A percentile compares a stretch with the other conserved stretches of the same genome.
Evolutionary conservation across 495 filamentous ascomycete species (phyloP).

Genomic region (Bryoglossum gracile): DNA sequence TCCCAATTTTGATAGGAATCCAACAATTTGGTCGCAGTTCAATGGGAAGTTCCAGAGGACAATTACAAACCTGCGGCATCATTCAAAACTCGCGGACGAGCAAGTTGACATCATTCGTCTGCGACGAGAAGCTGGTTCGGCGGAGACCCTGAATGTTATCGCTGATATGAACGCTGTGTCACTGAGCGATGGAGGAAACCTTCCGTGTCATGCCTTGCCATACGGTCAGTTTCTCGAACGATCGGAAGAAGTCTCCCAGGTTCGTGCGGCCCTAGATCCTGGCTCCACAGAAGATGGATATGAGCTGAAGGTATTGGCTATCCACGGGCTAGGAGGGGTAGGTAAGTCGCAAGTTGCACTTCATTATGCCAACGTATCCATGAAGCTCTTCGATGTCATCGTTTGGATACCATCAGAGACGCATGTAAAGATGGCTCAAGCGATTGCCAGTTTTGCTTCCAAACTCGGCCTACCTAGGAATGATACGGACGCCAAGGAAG

Average conservation of each 20-base stretch:
- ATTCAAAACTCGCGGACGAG: slow-evolving; percentile 1
- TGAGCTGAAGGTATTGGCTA: background rate
- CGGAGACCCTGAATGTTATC: background rate
- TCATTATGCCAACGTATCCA: slow-evolving; percentile 15
- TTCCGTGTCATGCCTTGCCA: background rate
- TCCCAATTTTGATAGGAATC: background rate
- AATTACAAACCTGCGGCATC: background rate
- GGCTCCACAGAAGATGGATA: background rate
- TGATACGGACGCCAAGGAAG: background rate
- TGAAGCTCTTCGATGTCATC: slow-evolving; percentile 11
- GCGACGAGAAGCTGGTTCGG: background rate
- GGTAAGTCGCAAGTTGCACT: slow-evolving; percentile 18
- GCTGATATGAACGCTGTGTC: slow-evolving; percentile 1
- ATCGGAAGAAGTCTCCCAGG: background rate
- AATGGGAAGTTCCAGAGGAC: background rate
- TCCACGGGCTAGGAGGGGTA: slow-evolving; percentile 19
- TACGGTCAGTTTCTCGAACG: slow-evolving; percentile 1
- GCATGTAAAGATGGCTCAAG: background rate
- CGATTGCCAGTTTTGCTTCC: background rate
- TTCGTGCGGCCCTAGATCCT: background rate
- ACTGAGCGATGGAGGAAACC: background rate
- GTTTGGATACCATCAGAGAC: slow-evolving; percentile 7
- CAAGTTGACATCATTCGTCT: slow-evolving; percentile 3
- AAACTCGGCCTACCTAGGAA: background rate
- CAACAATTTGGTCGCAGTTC: background rate